Base-by-base conservation (phyloP, 225 moss, liverwort and hornwort species). In the Takakia lepidozioides region DNA sequence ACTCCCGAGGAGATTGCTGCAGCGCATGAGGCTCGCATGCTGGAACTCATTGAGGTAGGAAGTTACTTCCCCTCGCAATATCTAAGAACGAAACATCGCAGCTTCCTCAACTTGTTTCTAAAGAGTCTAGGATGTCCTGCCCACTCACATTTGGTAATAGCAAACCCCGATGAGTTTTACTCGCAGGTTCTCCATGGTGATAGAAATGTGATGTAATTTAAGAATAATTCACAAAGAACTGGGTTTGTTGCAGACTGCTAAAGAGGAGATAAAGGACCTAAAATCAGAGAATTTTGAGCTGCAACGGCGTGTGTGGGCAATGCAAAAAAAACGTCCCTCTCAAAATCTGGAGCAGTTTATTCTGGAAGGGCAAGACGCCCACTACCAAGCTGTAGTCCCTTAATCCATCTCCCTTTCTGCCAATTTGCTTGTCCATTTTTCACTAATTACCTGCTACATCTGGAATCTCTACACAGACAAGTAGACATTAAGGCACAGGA, bases 291-390 rank as follows among this genome's bases (percentile, higher is more conserved):
- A 95, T 27, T 8, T 21, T 42, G 84, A 89, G 52, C 62, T 95
- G 22, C 79, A 95, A 52, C 61, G 66, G 61, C 80, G 87, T 9
- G 10, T 95, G 25, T 64, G 82, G 59, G 19, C 38, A 19, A 17
- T 78, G 34, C 82, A 73, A 17, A 80, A 70, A 68, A 88, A 82
- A 48, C 61, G 73, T 28, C 73, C 70, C 11, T 59, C 72, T 17
- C 55, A 61, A 29, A 72, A 71, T 44, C 49, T 73, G 25, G 82
- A 80, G 70, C 79, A 74, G 18, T 81, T 87, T 59, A 64, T 80
- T 54, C 48, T 84, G 18, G 93, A 85, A 72, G 93, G 87, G 56
- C 87, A 95, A 71, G 81, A 87, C 1, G 76, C 70, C 38, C 27
- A 61, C 42, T 85, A 90, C 68, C 60, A 68, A 51, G 81, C 81